Base-by-base conservation (phyloP, 2,329 filamentous ascomycete species). In the Microsporum audouinii region DNA sequence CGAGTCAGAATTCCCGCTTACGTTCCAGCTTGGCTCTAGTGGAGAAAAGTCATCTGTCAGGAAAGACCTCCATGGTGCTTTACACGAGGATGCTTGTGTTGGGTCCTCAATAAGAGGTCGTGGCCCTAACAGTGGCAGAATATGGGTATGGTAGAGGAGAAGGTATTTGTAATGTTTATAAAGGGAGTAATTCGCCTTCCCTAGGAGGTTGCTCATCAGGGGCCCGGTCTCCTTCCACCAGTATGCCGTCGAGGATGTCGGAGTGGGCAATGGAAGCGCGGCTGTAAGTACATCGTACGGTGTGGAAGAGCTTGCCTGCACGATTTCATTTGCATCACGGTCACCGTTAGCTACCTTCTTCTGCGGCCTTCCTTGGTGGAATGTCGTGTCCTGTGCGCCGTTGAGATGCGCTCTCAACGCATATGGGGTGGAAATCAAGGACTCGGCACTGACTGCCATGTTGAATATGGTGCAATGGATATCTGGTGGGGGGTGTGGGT, bases 131-230 rank as follows among this genome's bases (percentile, higher is more conserved):
- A 58, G 36, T 29, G 56, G 56, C 12, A 58, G 36, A 27, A 58
- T 38, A 39, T 58, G 43, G 12, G 56, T 58, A 41, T 58, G 56
- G 31, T 58, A 58, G 7, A 58, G 56, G 7, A 58, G 38, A 58
- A 58, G 56, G n/a, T 58, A 41, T 23, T 41, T 38, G 14, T 58
- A 58, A 31, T 58, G 56, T 23, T 41, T 58, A 58, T 58, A 58
- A 17, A 58, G 56, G 31, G 56, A 27, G 31, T 58, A 58, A 10
- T 58, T 29, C n/a, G 56, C 56, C 43, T 58, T 58, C 7, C 7
- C 38, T 8, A 58, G 12, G 2, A 58, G 43, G 2, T 17, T 27
- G n/a, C 56, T 58, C 56, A 58, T 41, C 38, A 58, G 38, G 29
- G 33, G 56, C 14, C 39, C 39, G 2, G 39, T 43, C 39, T n/a